Base-by-base conservation (phyloP, 371 early-diverging fungal species). In the Rhizoclosmatium hyalinum region DNA sequence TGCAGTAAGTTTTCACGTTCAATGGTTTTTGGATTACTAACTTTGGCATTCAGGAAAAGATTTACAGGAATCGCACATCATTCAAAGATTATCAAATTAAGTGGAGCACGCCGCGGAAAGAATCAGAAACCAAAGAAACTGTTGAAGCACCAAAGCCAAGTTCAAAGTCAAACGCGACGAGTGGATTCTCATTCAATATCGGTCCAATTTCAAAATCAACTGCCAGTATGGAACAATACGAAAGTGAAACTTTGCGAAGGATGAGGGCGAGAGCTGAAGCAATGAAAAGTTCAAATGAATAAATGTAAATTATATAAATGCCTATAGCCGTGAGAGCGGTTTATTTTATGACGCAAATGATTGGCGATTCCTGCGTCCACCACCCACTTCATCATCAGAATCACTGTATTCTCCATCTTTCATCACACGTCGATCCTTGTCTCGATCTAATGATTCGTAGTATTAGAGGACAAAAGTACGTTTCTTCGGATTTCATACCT, bases 341-440 rank as follows among this genome's bases (percentile, higher is more conserved):
- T 60, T 32, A 60, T 32, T 60, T 60, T 21, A 21, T 32, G 12
- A 17, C 61, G 32, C 32, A 32, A 32, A 12, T 60, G 24, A 24
- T 60, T 60, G 61, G 8, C 12, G n/a, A 32, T 65, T 45, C 14
- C 65, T 39, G 42, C 67, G 46, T 21, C 54, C 42, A 8, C 42
- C 62, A 10, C 50, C 53, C 6, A 60, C 8, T 21, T 91, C 91
- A 64, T 91, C 91, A 71, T 92, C 91, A 2, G 89, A 90, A 56
- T 92, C 92, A 8, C 90, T 89, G 43, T 87, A 81, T 74, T 91
- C 91, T 44, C 81, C 86, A 19, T 89, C 88, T 12, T 17, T 8
- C 57, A 41, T 19, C 21, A 60, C 12, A 61, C 24, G 21, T 46
- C 14, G 21, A 65, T 50, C 39, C 19, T 50, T 1, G 62, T 60